Evolutionary conservation across 2,329 filamentous ascomycete genomes (phyloP).

Genomic region (Neurospora sp.): DNA sequence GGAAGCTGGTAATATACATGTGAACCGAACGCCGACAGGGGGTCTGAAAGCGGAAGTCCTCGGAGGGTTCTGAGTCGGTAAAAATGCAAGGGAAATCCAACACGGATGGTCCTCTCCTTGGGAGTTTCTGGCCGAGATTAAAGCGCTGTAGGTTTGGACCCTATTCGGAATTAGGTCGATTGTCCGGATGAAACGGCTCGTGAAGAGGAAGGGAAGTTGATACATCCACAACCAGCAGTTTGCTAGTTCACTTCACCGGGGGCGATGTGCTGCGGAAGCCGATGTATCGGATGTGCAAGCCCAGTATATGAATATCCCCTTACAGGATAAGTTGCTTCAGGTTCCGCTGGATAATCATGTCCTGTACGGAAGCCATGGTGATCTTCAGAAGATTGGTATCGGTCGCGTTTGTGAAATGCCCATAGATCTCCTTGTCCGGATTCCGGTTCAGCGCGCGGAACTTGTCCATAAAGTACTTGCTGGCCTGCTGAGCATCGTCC

Average conservation of each 20-base stretch:
- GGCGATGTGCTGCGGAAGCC: not conserved
- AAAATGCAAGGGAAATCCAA: not conserved
- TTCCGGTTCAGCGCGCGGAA: slow-evolving; percentile 67
- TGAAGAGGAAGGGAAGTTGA: not conserved
- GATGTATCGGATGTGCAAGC: not conserved
- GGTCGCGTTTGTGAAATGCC: slow-evolving; percentile 52
- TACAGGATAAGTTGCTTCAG: slow-evolving; percentile 68
- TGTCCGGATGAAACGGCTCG: not conserved
- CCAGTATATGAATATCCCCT: slow-evolving; percentile 15
- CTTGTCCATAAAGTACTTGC: slow-evolving; percentile 74
- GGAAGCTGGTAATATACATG: not conserved
- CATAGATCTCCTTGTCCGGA: slow-evolving; percentile 53
- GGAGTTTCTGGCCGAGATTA: not conserved
- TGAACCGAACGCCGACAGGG: not conserved
- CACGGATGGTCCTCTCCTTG: not conserved
- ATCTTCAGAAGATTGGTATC: slow-evolving; percentile 71
- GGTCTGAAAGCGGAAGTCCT: not conserved
- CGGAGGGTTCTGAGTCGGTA: not conserved
- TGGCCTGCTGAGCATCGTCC: slow-evolving; percentile 62
- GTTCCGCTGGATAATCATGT: slow-evolving; percentile 81
- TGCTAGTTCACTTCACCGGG: not conserved
- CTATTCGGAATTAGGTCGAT: not conserved
- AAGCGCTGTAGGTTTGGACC: not conserved
- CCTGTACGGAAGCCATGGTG: slow-evolving; percentile 77
- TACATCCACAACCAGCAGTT: not conserved